Evolutionary conservation across 495 filamentous ascomycete species (phyloP).

Genomic region (Neurospora sp.): DNA sequence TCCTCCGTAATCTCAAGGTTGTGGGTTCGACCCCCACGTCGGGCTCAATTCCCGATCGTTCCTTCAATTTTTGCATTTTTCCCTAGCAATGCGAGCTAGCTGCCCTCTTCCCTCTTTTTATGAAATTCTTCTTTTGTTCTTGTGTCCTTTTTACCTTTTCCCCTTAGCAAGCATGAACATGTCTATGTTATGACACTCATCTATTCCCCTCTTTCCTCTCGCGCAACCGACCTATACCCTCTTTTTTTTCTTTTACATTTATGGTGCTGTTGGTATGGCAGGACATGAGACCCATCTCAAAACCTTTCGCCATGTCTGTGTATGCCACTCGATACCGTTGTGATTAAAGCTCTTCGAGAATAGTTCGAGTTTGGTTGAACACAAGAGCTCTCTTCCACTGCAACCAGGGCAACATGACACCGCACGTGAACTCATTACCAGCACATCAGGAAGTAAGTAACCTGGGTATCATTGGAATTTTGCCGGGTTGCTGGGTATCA

Average conservation of each 20-base stretch:
- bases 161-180: neutral
- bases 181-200: neutral
- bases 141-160: neutral
- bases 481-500: conserved; percentile 52
- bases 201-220: neutral
- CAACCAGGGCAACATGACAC: neutral
- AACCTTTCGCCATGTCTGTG: neutral
- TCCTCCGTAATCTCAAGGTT: neutral
- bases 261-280: neutral
- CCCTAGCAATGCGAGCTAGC: neutral
- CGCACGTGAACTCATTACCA: neutral
- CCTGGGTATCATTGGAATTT: conserved; percentile 40
- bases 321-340: neutral
- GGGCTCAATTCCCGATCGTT: neutral
- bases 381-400: neutral
- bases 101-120: neutral
- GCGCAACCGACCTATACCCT: neutral
- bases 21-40: neutral
- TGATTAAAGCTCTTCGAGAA: neutral
- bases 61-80: neutral
- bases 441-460: neutral
- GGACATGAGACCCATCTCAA: neutral
- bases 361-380: neutral
- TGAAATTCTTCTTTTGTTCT: neutral
- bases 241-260: neutral